These are phyloP conservation scores for Cylindrotheca fusiformis DNA, from an alignment of 108 stramenopile species.

Conservation along the genomic window DNA sequence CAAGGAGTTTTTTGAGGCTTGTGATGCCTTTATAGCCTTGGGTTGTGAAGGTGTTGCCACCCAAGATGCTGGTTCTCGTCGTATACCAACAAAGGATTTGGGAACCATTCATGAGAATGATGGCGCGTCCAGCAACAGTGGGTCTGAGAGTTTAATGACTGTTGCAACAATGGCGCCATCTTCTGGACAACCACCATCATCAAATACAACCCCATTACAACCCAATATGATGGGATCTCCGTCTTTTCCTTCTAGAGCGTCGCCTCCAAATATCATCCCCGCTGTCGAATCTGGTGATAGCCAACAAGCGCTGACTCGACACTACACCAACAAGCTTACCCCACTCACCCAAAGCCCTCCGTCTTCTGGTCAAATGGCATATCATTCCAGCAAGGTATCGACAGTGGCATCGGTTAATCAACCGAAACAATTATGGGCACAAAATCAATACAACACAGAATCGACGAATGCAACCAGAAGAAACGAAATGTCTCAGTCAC, in stretches of 20 bases:
- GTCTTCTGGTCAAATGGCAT: conserved; percentile 3
- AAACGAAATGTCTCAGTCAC: conserved; percentile 38
- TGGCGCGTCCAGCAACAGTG: conserved; percentile 18
- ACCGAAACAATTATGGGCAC: conserved; percentile 13
- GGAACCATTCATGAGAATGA: conserved; percentile 82
- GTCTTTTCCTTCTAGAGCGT: conserved; percentile 7
- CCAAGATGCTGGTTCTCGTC: conserved; percentile 5
- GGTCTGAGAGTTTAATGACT: conserved; percentile 46
- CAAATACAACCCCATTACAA: too few species aligned
- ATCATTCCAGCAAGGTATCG: neutral
- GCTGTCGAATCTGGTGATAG: neutral
- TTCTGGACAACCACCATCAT: conserved; percentile 6
- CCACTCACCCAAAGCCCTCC: conserved; percentile 31
- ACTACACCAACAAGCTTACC: conserved; percentile 13
- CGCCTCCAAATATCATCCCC: conserved; percentile 2
- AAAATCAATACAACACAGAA: conserved; percentile 8
- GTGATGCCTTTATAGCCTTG: conserved; percentile 73
- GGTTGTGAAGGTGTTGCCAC: conserved; percentile 65
- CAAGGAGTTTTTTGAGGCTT: conserved; percentile 73
- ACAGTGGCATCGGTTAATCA: conserved; percentile 6
- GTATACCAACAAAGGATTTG: conserved; percentile 41
- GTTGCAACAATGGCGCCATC: conserved; percentile 36
- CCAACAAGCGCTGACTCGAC: neutral
- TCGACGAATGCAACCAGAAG: conserved; percentile 3
- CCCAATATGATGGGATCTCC: conserved; percentile 10